Evolutionary conservation across 2,329 filamentous ascomycete genomes (phyloP), one percentile per base, ranked within the genome.

Genomic region (Colletotrichum limetticola): DNA sequence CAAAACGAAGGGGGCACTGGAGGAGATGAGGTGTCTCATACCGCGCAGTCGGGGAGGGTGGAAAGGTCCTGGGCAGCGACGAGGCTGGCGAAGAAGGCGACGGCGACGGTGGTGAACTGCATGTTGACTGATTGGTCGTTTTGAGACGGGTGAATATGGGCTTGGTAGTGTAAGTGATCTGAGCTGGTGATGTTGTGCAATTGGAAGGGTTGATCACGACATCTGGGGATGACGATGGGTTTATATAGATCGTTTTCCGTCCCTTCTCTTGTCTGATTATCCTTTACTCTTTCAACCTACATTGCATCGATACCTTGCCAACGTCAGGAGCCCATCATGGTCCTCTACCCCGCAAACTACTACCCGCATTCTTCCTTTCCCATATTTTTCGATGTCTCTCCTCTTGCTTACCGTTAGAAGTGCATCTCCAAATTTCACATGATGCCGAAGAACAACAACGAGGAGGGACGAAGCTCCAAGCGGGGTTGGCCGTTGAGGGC

Each of bases 41-140:
- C 70, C 26, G 70, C 59, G 60, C 66, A 72, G 55, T 65, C 60
- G 9, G 70, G 60, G 16, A 72, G 59, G 2, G 14, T 14, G 16
- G 70, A 69, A 22, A 72, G 42, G 32, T 74, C 72, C 56, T 78
- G 78, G 28, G 77, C 57, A 52, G 74, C 68, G 37, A 76, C 58
- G 12, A 74, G 42, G 58, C 74, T 69, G 57, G 78, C 57, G 59
- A 79, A 75, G 53, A 80, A 53, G 52, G 76, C 46, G 32, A 74
- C 11, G 69, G 75, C 55, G 56, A 72, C 32, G 53, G 68, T 72
- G 42, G 68, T 74, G 74, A 80, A 74, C 46, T 77, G 75, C 78
- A 80, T 80, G 66, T 72, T 79, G 76, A n/a, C 28, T 28, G 37
- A 5, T 32, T 32, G 16, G 11, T 12, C 4, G 9, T 30, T 46